Base-by-base conservation (phyloP, 345 rosid species). In the Melaleuca quinquenervia region DNA sequence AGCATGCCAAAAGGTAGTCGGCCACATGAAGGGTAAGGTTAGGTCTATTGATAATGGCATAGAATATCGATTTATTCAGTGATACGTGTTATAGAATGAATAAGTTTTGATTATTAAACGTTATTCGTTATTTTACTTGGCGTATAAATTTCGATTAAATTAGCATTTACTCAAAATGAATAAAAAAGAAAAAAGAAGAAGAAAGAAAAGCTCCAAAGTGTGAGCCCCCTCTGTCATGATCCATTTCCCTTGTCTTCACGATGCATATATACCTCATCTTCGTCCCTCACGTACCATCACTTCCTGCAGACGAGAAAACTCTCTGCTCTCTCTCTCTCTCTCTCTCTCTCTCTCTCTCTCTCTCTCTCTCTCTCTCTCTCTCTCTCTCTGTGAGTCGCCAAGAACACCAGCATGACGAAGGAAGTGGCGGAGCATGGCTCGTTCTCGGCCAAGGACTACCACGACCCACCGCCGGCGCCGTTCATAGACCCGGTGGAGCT, bases 391-490 rank as follows among this genome's bases (percentile, higher is more conserved):
- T 21, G 48, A 70, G 44, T 70, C 13, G 78, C 78, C 48, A 70
- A 24, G 45, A 82, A 41, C 84, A 7, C 26, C 29, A 51, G 48
- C 52, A 84, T 85, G 87, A 55, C 84, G 36, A 87, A 89, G 87
- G 87, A 87, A 36, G 86, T 85, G 85, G 84, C 82, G 60, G 86
- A 86, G 85, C 86, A 86, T 1, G 83, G 83, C 48, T 82, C 88
- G 11, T 83, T 85, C 86, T 22, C 87, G 52, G 78, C 78, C 49
- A 83, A 87, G 88, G 90, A 87, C 85, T 83, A 89, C 75, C 84
- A 83, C 8, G 87, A 85, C 82, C 86, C 85, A 22, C 87, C 89
- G 49, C 86, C 89, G 16, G 87, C 89, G 24, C 90, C 90, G 9
- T 60, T 89, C 54, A 50, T 87, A 27, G 82, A 87, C 12, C 53